A percentile compares a stretch with the other conserved stretches of the same genome.
These are phyloP conservation scores for Ascoidea tarda DNA, from an alignment of 805 yeast species.

Conservation along the genomic window DNA sequence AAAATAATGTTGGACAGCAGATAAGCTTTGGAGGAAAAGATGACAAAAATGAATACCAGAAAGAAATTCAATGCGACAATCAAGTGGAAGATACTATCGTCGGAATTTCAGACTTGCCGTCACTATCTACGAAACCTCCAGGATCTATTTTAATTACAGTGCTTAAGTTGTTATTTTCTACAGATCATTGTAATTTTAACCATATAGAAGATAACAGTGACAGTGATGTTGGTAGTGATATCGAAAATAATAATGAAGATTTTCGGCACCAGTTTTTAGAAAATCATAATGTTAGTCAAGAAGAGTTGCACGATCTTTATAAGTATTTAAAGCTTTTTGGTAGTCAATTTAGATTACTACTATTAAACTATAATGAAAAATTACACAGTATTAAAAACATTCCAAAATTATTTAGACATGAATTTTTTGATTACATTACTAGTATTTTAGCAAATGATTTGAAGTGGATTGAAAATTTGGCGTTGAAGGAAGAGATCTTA, in stretches of 20 bases:
- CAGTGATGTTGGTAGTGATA: slow-evolving; percentile 1
- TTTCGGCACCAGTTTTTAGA: slow-evolving; percentile 16
- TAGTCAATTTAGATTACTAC: too few species aligned
- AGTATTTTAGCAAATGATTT: slow-evolving; percentile 34
- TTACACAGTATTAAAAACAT: slow-evolving; percentile 17
- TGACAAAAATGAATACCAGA: too few species aligned
- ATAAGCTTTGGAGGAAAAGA: too few species aligned
- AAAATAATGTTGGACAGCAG: too few species aligned
- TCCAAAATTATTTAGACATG: slow-evolving; percentile 15
- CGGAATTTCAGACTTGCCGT: slow-evolving; percentile 48
- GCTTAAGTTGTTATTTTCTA: slow-evolving; percentile 33
- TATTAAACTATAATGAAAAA: slow-evolving; percentile 14
- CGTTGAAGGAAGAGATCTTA: slow-evolving; percentile 24
- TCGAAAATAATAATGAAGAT: slow-evolving; percentile 12
- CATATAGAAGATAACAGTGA: slow-evolving; percentile 5
- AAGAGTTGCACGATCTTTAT: slow-evolving; percentile 19
- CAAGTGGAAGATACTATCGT: slow-evolving; percentile 20
- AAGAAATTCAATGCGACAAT: neutral
- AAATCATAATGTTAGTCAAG: slow-evolving; percentile 27
- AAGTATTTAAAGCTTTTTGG: neutral
- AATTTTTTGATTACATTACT: slow-evolving; percentile 34
- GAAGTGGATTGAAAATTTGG: slow-evolving; percentile 26
- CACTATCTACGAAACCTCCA: slow-evolving; percentile 31
- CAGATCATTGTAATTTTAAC: slow-evolving; percentile 37
- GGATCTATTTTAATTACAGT: slow-evolving; percentile 26